phyloP scores from a whole-genome alignment of 2,329 filamentous ascomycete genomes.

The Knufia fluminis region DNA sequence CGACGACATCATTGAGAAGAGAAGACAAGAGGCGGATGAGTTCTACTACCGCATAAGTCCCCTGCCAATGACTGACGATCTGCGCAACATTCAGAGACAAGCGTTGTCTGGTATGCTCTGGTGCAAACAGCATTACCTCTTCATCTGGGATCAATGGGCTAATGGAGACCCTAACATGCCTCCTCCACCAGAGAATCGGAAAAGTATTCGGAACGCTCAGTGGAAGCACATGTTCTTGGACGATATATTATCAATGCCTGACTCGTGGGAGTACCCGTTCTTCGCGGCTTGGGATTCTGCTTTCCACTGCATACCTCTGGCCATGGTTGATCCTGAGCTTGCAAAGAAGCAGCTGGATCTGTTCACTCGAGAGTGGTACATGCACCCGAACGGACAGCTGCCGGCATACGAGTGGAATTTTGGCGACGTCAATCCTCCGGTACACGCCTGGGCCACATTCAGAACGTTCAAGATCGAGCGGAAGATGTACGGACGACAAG shows the following conservation, averaged over 20 bases:
- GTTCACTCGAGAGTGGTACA: conserved; percentile 97
- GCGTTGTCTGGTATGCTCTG: conserved; percentile 96
- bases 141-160: conserved; percentile 96
- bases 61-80: conserved; percentile 83
- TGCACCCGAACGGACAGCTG: conserved; percentile 92
- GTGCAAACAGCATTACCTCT: conserved; percentile 95
- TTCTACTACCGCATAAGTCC: conserved; percentile 93
- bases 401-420: conserved; percentile 97
- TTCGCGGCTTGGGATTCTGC: conserved; percentile 96
- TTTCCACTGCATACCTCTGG: conserved; percentile 90
- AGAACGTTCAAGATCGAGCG: conserved; percentile 96
- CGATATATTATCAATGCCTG: conserved; percentile 93
- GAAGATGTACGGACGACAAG: conserved; percentile 90
- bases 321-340: conserved; percentile 96
- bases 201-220: conserved; percentile 71
- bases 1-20: conserved; percentile 79
- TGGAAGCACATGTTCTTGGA: conserved; percentile 96
- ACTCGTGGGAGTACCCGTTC: conserved; percentile 98
- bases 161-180: conserved; percentile 86
- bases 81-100: conserved; percentile 90
- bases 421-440: conserved; percentile 89
- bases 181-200: conserved; percentile 70
- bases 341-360: conserved; percentile 96
- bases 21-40: conserved; percentile 83
- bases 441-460: conserved; percentile 94